Conservation (phyloP, 345 rosid genomes). For the Mallotus nudiflorus region DNA sequence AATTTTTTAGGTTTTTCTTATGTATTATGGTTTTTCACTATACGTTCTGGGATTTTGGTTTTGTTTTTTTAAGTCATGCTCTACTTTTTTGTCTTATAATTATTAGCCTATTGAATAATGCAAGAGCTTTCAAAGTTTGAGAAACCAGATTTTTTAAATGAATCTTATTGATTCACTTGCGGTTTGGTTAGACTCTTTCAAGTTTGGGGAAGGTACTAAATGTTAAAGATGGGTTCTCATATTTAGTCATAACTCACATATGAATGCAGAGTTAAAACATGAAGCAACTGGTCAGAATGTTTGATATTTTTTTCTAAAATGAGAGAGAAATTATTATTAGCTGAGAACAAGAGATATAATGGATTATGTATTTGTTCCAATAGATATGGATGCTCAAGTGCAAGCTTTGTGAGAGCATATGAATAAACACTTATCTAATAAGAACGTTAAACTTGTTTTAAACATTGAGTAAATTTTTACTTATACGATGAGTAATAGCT, state of each 20-base stretch:
- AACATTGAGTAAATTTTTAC: conserved; percentile 26
- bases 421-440: conserved; percentile 49
- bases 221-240: conserved; percentile 32
- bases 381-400: conserved; percentile 45
- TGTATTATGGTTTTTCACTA: too few relatives aligned
- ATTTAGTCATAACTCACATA: conserved; percentile 25
- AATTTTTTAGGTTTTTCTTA: too few relatives aligned
- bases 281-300: conserved; percentile 36
- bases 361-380: not conserved
- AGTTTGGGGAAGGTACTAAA: conserved; percentile 1
- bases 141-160: too few relatives aligned
- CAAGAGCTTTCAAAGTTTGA: too few relatives aligned
- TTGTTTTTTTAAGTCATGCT: too few relatives aligned
- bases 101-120: too few relatives aligned
- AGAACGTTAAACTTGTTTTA: conserved; percentile 28
- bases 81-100: too few relatives aligned
- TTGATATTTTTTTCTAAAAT: not conserved
- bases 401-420: conserved; percentile 66
- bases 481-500: conserved; percentile 26
- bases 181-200: not conserved
- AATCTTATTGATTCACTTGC: too few relatives aligned
- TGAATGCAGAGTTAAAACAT: conserved; percentile 25
- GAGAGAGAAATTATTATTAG: not conserved
- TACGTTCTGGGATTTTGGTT: too few relatives aligned
- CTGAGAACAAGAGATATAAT: conserved; percentile 7